Percentiles rank a stretch among this genome's conserved stretches.
phyloP scores from a whole-genome alignment of 768 basidiomycete genomes.

The Russula lepida region DNA sequence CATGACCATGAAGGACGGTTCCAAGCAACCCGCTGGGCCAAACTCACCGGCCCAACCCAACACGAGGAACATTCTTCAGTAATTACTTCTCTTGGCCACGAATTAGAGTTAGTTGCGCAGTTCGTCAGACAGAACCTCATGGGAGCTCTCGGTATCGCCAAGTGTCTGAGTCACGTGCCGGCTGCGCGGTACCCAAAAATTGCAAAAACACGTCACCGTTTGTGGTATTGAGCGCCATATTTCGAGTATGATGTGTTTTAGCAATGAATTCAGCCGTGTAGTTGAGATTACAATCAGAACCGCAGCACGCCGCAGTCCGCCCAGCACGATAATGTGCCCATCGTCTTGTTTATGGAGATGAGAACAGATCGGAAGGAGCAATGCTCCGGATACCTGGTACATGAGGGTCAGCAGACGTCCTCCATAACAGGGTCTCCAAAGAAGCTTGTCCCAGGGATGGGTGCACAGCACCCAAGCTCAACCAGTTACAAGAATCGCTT shows the following conservation, averaged over 20 bases:
- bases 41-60: background rate
- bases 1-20: background rate
- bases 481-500: background rate
- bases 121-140: background rate
- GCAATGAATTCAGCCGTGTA: background rate
- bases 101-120: slow-evolving; percentile 9
- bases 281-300: background rate
- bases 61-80: background rate
- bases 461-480: background rate
- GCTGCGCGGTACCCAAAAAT: slow-evolving; percentile 4
- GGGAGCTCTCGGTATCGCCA: background rate
- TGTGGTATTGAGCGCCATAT: background rate
- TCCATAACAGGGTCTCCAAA: background rate
- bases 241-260: background rate
- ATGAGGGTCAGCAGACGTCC: background rate
- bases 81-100: background rate
- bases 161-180: slow-evolving; percentile 10
- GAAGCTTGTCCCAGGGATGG: background rate
- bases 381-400: background rate
- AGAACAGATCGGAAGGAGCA: background rate
- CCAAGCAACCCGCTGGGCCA: background rate
- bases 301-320: slow-evolving; percentile 11
- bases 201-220: background rate
- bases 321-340: background rate
- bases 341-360: background rate